Percentiles rank a stretch among this genome's conserved stretches.
Evolutionary conservation across 768 basidiomycete genomes (phyloP).

Genomic region (Wakefieldia striispora): DNA sequence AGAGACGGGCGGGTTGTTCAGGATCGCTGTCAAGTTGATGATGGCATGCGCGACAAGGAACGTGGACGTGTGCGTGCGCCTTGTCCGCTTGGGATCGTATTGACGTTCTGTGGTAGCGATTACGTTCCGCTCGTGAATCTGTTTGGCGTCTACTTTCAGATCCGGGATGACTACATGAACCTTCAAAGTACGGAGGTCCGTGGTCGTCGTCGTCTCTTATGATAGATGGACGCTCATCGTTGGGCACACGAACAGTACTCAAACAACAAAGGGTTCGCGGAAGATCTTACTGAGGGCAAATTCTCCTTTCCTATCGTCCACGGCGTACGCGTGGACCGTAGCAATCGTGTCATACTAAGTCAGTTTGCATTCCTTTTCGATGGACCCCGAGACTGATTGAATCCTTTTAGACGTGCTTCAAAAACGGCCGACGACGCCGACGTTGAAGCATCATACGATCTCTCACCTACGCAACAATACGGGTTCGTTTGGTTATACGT

Average conservation of each 20-base stretch:
- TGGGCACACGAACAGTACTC: slow-evolving; percentile 48
- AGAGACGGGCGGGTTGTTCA: slow-evolving; percentile 95
- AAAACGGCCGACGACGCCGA: slow-evolving; percentile 83
- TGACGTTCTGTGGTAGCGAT: slow-evolving; percentile 47
- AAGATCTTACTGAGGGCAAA: slow-evolving; percentile 78
- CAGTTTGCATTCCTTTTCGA: slow-evolving; percentile 24
- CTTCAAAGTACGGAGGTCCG: slow-evolving; percentile 80
- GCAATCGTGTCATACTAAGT: slow-evolving; percentile 85
- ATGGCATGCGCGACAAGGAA: slow-evolving; percentile 82
- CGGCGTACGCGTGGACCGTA: slow-evolving; percentile 74
- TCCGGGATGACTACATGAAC: slow-evolving; percentile 97
- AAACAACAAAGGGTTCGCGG: slow-evolving; percentile 65
- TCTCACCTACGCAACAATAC: slow-evolving; percentile 73
- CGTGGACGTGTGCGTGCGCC: slow-evolving; percentile 47
- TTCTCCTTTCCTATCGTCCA: slow-evolving; percentile 81
- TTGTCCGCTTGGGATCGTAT: not conserved
- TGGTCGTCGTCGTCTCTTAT: not conserved
- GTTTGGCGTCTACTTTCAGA: slow-evolving; percentile 91
- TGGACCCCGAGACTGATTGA: not conserved
- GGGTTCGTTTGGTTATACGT: slow-evolving; percentile 83
- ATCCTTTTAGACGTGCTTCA: slow-evolving; percentile 76
- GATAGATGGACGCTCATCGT: not conserved
- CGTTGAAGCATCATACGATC: slow-evolving; percentile 80
- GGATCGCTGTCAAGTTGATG: slow-evolving; percentile 94
- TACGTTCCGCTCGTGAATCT: slow-evolving; percentile 92